A percentile compares a stretch with the other conserved stretches of the same genome.
Conservation (phyloP, 225 moss, liverwort and hornwort genomes). For the Physcomitrium patens region DNA sequence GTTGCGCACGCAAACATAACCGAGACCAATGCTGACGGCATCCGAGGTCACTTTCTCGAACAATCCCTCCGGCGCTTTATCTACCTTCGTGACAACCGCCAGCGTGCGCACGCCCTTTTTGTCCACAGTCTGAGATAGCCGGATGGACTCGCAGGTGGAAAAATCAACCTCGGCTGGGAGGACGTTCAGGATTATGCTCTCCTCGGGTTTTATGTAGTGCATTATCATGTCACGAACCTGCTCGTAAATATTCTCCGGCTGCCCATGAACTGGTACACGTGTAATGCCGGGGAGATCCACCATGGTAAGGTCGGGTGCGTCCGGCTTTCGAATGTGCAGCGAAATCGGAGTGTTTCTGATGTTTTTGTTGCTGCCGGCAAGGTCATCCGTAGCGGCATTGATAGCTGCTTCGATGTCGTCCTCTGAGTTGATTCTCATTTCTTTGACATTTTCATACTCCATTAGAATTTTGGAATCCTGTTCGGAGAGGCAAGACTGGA, state of each 20-base stretch:
- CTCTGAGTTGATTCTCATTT: not conserved
- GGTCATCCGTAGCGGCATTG: slow-evolving; percentile 13
- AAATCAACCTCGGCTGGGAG: slow-evolving; percentile 42
- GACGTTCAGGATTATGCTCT: slow-evolving; percentile 49
- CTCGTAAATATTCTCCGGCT: slow-evolving; percentile 41
- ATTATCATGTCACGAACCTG: slow-evolving; percentile 38
- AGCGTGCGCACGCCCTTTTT: no score
- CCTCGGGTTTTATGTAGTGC: slow-evolving; percentile 32
- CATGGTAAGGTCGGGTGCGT: slow-evolving; percentile 54
- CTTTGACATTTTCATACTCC: slow-evolving; percentile 12
- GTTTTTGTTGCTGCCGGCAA: slow-evolving; percentile 33
- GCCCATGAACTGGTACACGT: slow-evolving; percentile 44
- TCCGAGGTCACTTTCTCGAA: no score
- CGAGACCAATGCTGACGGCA: no score
- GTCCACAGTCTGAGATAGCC: slow-evolving; percentile 47
- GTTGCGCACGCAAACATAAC: no score
- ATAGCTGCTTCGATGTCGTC: slow-evolving; percentile 31
- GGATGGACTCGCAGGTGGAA: slow-evolving; percentile 42
- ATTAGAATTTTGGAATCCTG: no score
- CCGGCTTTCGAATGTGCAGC: slow-evolving; percentile 36
- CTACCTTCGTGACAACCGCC: no score
- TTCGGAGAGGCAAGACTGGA: no score
- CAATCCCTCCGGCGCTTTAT: no score
- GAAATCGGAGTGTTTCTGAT: slow-evolving; percentile 30
- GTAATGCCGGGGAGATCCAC: slow-evolving; percentile 55